Evolutionary conservation across 2,329 filamentous ascomycete species (phyloP).

Genomic region (Neonectria faginata): DNA sequence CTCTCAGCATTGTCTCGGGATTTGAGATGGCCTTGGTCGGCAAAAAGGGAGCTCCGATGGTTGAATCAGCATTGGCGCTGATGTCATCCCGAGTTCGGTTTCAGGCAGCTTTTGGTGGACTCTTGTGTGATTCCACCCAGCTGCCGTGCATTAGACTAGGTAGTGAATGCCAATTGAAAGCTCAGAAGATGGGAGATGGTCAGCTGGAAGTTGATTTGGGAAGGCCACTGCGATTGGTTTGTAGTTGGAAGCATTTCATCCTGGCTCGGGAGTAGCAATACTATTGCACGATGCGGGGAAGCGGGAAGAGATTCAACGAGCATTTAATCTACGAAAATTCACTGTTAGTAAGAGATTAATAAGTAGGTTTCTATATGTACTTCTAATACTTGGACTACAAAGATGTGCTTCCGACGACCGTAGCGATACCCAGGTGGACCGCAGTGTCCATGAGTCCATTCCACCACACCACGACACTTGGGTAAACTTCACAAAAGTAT

Average conservation of each 20-base stretch:
- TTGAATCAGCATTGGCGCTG: background rate
- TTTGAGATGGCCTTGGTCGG: background rate
- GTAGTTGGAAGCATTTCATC: background rate
- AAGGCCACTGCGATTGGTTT: background rate
- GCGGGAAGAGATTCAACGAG: background rate
- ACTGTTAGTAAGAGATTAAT: no score
- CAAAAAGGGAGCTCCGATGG: background rate
- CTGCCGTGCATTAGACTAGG: no score
- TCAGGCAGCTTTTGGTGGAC: background rate
- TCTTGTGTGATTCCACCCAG: conserved; percentile 5
- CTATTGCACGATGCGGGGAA: background rate
- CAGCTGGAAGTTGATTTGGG: no score
- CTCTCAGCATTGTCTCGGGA: background rate
- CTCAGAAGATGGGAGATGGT: background rate
- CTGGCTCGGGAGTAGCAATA: background rate
- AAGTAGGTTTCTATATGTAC: no score
- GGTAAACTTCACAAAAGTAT: background rate
- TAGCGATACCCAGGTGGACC: no score
- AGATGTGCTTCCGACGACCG: no score
- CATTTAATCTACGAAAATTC: no score
- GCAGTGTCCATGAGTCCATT: background rate
- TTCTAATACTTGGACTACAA: no score
- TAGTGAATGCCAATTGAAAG: background rate
- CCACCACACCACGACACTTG: background rate
- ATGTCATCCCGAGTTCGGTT: conserved; percentile 16